Evolutionary conservation across 345 rosid genomes (phyloP), one percentile per base, ranked within the genome.

Genomic region (Corchorus olitorius): DNA sequence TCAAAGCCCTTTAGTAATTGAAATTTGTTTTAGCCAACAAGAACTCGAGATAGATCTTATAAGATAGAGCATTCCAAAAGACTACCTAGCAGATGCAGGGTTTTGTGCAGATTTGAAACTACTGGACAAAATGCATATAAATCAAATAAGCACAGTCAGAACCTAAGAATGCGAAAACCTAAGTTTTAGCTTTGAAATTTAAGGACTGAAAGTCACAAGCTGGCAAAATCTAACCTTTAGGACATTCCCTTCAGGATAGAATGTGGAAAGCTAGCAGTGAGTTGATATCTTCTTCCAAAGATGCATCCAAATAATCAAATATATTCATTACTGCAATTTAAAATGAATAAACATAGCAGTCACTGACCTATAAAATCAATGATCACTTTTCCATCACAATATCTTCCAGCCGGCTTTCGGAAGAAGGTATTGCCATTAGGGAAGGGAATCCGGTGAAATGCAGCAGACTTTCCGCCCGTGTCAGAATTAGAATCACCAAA

Each of bases 371-470:
- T 66, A 27, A 65, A 66, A 39, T 76, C 78, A 39, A 76, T 66
- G 2, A 76, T 55, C 15, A 76, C 6, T 41, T 55, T 55, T 8
- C 78, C 78, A 53, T 76, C 16, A 41, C 78, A 65, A 15, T 53
- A 67, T 67, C 78, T 76, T 41, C 78, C 72, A 10, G 73, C 10
- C 43, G 78, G 73, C 65, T 55, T 76, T 14, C 11, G 56, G 72
- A 55, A 76, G 73, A 66, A 65, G 20, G 3, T 22, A 54, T 15
- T 52, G 17, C 73, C 72, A 54, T 65, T 65, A 34, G 97, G 99
- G 8, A 86, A 84, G 41, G 82, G 87, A 33, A 92, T 92, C 61
- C 91, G 97, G 14, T 92, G 96, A 58, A 89, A 76, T 41, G 72
- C 55, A 54, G 78, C 55, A 14, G 72, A 65, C 27, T 76, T 76